Conservation (phyloP, 2,329 filamentous ascomycete genomes). For the Pseudonectria foliicola region DNA sequence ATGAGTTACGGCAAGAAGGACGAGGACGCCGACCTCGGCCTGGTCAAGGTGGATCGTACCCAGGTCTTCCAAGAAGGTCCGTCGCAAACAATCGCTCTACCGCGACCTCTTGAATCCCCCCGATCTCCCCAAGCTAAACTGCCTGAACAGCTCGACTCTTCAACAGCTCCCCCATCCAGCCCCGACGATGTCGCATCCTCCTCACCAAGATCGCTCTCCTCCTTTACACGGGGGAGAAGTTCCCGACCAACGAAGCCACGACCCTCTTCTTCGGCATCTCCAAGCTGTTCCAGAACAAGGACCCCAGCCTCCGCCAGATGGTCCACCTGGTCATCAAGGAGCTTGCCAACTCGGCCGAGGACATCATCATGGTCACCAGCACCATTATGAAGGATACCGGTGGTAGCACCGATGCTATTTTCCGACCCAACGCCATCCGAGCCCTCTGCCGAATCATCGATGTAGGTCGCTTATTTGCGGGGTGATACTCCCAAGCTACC, state of each 20-base stretch:
- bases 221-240: constrained; percentile 93
- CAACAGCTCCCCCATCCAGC: constrained; percentile 94
- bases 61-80: constrained; percentile 98
- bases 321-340: constrained; percentile 98
- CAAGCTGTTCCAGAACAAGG: constrained; percentile 99
- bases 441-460: constrained; percentile 96
- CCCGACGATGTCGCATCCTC: constrained; percentile 93
- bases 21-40: constrained; percentile 86
- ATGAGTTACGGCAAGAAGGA: constrained; percentile 99
- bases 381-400: constrained; percentile 99
- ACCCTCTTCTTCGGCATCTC: constrained; percentile 98
- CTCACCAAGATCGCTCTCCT: constrained; percentile 96
- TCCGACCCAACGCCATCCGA: constrained; percentile 91
- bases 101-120: constrained; percentile 18
- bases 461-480: constrained; percentile 43
- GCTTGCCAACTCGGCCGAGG: constrained; percentile 87
- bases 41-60: constrained; percentile 96
- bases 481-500: constrained; percentile 7
- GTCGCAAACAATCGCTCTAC: constrained; percentile 26
- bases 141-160: constrained; percentile 74
- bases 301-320: constrained; percentile 96
- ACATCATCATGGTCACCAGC: constrained; percentile 99
- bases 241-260: constrained; percentile 94
- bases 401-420: constrained; percentile 87
- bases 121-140: constrained; percentile 32